phyloP scores from a whole-genome alignment of 192 early-diverging fungal genomes.

The Chytriomyces sp. region DNA sequence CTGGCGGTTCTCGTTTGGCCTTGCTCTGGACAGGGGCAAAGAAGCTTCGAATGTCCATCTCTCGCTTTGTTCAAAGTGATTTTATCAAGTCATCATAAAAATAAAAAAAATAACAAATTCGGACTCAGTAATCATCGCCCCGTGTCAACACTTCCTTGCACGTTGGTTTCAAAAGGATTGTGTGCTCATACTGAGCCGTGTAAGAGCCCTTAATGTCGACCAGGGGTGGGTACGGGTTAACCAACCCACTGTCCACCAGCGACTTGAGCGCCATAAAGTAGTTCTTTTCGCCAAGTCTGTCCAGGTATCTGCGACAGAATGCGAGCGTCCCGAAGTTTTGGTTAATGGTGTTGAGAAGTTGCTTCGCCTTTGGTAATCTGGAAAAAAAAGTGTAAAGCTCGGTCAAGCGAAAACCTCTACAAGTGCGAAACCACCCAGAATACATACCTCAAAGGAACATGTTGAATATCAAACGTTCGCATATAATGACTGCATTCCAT shows the following conservation, averaged over 20 bases:
- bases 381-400: neutral
- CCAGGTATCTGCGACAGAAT: conserved; percentile 94
- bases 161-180: conserved; percentile 73
- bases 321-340: conserved; percentile 92
- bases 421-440: neutral
- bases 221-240: conserved; percentile 88
- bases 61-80: neutral
- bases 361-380: conserved; percentile 75
- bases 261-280: conserved; percentile 85
- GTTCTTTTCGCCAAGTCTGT: conserved; percentile 89
- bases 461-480: conserved; percentile 61
- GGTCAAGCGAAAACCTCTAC: neutral
- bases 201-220: conserved; percentile 82
- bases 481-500: conserved; percentile 92
- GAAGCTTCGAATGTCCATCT: conserved; percentile 8
- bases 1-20: neutral
- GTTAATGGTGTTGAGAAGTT: conserved; percentile 78
- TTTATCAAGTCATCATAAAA: neutral
- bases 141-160: conserved; percentile 81
- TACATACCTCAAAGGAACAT: conserved; percentile 68
- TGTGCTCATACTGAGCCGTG: conserved; percentile 98
- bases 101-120: neutral
- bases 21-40: neutral
- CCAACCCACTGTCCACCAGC: conserved; percentile 82
- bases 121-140: conserved; percentile 71